Percentiles rank a stretch among this genome's conserved stretches.
Conservation (phyloP, 805 yeast species). For the Teunomyces panamensis region DNA sequence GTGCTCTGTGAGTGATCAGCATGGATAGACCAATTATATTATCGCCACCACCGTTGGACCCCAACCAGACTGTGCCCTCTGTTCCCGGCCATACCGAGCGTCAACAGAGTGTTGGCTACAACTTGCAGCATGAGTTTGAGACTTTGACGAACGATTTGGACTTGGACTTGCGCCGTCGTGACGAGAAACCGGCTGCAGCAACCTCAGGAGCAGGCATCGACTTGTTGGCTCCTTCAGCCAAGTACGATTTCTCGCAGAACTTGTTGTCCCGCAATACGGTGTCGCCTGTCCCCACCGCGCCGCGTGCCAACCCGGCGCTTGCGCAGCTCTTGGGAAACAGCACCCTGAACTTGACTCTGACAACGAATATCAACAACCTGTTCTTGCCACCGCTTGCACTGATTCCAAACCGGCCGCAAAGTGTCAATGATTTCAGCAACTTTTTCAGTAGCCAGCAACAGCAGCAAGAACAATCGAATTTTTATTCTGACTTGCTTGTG, state of each 20-base stretch:
- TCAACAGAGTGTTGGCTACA: constrained; percentile 45
- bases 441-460: constrained; percentile 17
- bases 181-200: neutral
- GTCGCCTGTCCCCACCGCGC: constrained; percentile 17
- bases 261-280: constrained; percentile 20
- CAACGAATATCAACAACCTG: constrained; percentile 14
- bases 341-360: constrained; percentile 7
- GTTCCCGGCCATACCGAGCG: constrained; percentile 16
- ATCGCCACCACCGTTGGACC: constrained; percentile 41
- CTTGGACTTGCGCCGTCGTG: constrained; percentile 33
- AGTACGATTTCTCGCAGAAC: constrained; percentile 10
- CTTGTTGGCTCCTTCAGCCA: constrained; percentile 16
- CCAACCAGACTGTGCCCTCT: constrained; percentile 6
- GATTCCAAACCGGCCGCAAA: constrained; percentile 40
- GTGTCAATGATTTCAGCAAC: constrained; percentile 37
- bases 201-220: constrained; percentile 5
- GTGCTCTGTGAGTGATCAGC: neutral
- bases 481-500: constrained; percentile 50
- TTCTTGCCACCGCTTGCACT: constrained; percentile 29
- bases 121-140: constrained; percentile 46
- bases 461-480: constrained; percentile 22
- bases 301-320: constrained; percentile 14
- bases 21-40: constrained; percentile 34
- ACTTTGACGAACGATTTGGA: constrained; percentile 46
- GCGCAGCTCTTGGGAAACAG: constrained; percentile 21